These are phyloP conservation scores for Solanum sparsipilum DNA, from an alignment of 257 asterid species.

Conservation along the genomic window DNA sequence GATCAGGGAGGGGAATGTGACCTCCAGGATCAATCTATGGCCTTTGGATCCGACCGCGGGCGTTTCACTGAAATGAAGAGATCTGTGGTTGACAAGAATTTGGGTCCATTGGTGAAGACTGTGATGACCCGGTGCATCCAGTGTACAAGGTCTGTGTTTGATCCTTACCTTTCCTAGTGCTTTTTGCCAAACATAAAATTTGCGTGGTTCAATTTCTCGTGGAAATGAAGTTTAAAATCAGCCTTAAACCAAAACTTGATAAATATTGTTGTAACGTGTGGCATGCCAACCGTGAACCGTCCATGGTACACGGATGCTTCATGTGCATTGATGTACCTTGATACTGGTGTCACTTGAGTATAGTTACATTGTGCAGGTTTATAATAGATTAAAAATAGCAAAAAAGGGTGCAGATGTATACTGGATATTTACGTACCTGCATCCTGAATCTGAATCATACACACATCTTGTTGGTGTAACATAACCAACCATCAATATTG, in stretches of 20 bases:
- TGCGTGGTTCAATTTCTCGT: neutral
- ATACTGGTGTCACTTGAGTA: neutral
- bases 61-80: slow-evolving; percentile 91
- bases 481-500: neutral
- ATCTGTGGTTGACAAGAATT: slow-evolving; percentile 94
- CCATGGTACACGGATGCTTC: neutral
- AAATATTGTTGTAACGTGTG: neutral
- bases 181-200: neutral
- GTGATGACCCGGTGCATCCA: slow-evolving; percentile 96
- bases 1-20: slow-evolving; percentile 99
- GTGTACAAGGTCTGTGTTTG: slow-evolving; percentile 56
- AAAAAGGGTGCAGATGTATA: neutral
- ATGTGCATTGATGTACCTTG: neutral
- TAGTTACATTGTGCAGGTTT: neutral
- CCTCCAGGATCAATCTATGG: slow-evolving; percentile 97
- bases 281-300: neutral
- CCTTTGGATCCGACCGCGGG: slow-evolving; percentile 94
- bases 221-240: neutral
- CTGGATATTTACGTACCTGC: neutral
- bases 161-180: neutral
- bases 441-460: neutral
- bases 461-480: neutral
- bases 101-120: slow-evolving; percentile 92
- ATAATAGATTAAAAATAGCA: neutral
- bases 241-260: neutral